phyloP scores from a whole-genome alignment of 768 basidiomycete genomes.

The Leccinum arenicola region DNA sequence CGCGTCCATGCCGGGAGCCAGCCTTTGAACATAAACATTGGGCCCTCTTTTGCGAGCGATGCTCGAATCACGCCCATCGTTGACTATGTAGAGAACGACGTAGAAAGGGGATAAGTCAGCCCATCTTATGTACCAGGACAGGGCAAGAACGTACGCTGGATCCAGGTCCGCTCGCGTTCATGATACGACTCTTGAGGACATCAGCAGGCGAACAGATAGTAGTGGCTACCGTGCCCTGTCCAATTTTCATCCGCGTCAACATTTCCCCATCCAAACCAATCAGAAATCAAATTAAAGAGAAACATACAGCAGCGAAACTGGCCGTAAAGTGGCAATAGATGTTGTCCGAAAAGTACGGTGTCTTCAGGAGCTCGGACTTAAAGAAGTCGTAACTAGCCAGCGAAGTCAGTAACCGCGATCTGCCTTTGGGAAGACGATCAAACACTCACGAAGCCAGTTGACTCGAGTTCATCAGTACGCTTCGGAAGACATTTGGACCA shows the following conservation, averaged over 20 bases:
- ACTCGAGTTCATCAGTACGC: conserved; percentile 87
- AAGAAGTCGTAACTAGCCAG: conserved; percentile 73
- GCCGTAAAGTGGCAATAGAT: conserved; percentile 82
- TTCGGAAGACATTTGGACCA: conserved; percentile 82
- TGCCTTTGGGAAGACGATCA: neutral
- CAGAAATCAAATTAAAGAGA: neutral
- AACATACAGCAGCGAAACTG: conserved; percentile 75
- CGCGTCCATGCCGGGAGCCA: conserved; percentile 88
- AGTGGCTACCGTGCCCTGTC: conserved; percentile 81
- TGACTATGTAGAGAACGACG: conserved; percentile 40
- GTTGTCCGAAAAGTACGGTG: conserved; percentile 59
- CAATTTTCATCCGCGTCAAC: neutral
- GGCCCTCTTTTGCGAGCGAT: conserved; percentile 70
- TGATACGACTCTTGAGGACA: conserved; percentile 85
- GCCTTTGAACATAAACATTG: conserved; percentile 92
- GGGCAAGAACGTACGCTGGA: conserved; percentile 51
- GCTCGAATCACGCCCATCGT: conserved; percentile 66
- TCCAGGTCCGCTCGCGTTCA: conserved; percentile 85
- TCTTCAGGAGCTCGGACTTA: conserved; percentile 75
- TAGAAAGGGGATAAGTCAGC: neutral
- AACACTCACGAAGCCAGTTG: conserved; percentile 80
- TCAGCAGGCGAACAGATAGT: conserved; percentile 89
- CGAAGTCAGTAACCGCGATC: neutral
- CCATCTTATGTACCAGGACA: neutral
- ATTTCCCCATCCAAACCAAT: neutral